These are phyloP conservation scores for Suhomyces sp. DNA, from an alignment of 805 yeast genomes.

Conservation along the genomic window DNA sequence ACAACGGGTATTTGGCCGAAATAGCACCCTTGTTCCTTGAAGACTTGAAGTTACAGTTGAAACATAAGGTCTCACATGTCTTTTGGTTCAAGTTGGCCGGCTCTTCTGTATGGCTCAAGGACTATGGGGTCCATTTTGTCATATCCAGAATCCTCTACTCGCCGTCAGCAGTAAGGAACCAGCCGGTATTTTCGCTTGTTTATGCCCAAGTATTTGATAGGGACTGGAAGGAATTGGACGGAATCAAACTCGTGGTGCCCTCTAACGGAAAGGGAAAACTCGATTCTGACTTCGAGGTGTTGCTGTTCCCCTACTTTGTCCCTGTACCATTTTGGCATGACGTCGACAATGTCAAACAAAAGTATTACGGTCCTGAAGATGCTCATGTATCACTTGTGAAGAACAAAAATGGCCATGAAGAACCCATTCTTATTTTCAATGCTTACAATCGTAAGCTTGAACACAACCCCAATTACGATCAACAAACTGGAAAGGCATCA, in stretches of 20 bases:
- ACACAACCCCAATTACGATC: constrained; percentile 6
- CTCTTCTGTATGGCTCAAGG: constrained; percentile 53
- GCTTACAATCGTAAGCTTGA: constrained; percentile 21
- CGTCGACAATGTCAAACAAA: constrained; percentile 15
- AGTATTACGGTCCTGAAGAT: constrained; percentile 49
- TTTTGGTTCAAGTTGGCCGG: constrained; percentile 52
- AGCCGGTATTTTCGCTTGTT: constrained; percentile 26
- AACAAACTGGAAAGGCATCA: no score
- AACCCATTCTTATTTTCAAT: constrained; percentile 49
- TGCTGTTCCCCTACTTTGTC: constrained; percentile 26
- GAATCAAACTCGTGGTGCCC: constrained; percentile 11
- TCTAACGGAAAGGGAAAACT: no score
- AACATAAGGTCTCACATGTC: constrained; percentile 13
- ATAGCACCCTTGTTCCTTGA: constrained; percentile 25
- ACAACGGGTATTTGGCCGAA: constrained; percentile 21
- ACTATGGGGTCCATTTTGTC: constrained; percentile 48
- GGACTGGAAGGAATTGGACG: constrained; percentile 21
- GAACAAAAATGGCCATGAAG: constrained; percentile 36
- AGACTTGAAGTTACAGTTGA: constrained; percentile 15
- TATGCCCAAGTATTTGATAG: constrained; percentile 22
- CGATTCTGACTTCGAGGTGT: no score
- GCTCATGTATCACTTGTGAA: constrained; percentile 42
- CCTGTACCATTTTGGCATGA: constrained; percentile 33
- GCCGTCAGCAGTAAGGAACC: constrained; percentile 25
- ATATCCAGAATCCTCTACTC: constrained; percentile 35